Evolutionary conservation across 352 stramenopile genomes (phyloP), one percentile per base, ranked within the genome.

Genomic region (Phytophthora ramorum): DNA sequence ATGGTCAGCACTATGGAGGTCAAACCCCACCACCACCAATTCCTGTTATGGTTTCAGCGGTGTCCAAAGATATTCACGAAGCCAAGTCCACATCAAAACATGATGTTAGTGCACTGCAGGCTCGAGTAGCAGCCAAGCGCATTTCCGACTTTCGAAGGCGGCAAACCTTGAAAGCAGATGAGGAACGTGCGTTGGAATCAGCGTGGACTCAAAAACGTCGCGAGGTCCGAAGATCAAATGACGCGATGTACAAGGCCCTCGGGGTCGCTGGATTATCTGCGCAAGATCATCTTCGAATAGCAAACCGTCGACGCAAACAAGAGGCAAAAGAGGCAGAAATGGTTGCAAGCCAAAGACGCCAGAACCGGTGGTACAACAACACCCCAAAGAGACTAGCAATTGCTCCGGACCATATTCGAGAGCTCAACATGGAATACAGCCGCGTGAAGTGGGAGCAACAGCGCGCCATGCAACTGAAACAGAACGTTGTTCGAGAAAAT

Each of bases 361-460:
- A 75, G 48, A 58, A 78, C 47, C 76, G 67, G 4, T 85, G 76
- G 71, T 81, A 79, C 65, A 83, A 81, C 28, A 57, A 40, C 13
- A 65, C 40, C 13, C 16, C 37, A 4, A 51, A 50, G 4, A 52
- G 45, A 4, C 26, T 48, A 54, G 32, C 16, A 20, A 59, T 30
- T 30, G 61, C 72, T 12, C 17, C 46, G 13, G 44, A 44, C 5
- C 75, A 81, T 14, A 20, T 72, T 30, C 56, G 30, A 4, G 34
- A 71, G 9, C 52, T 84, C 0, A 30, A 69, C 8, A 52, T 38
- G 16, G 40, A 54, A 8, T 43, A 67, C 17, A 9, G 9, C 0
- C 56, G 37, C 19, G 30, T 9, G n/a, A 68, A 64, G 10, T 51
- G 38, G 1, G 28, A 63, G 7, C 41, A 44, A 2, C 17, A 75